Base-by-base conservation (phyloP, 768 basidiomycete genomes). In the Cytidiella melzeri region DNA sequence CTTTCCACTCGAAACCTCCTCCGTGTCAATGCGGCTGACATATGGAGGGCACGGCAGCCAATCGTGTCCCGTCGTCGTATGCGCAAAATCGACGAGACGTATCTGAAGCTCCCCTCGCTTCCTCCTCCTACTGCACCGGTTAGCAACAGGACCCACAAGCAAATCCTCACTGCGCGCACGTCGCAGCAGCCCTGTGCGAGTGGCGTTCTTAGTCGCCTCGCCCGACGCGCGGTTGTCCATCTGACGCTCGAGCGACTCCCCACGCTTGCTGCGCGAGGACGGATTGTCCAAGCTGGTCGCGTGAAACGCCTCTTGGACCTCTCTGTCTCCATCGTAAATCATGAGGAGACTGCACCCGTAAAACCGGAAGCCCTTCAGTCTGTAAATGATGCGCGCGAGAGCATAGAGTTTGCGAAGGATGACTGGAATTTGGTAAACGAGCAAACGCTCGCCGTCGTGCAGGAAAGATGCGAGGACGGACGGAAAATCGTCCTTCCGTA, bases 31-130 rank as follows among this genome's bases (percentile, higher is more conserved):
- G 50, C 70, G 72, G 28, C 70, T 64, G 19, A 73, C 65, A 15
- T 15, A 7, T 3, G 75, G 67, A 1, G 83, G 78, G 61, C 77
- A 76, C 10, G 84, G 76, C 38, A 88, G 67, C 80, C 91, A 98
- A 66, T 99, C 96, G 20, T 76, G 76, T 11, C 96, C 96, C 1
- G 94, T 97, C 7, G 93, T 97, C 45, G 96, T 97, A 63, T 97
- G 95, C 11, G 95, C 96, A 69, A 99, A 99, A 68, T 99, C 96
- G 48, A 99, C 96, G 45, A 99, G 83, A 28, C 94, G 91, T 54
- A 99, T 88, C 62, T 90, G 92, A 52, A 98, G 80, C 64, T 96
- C 95, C 26, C 96, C 96, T 20, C 90, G 73, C 62, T 84, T 87
- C 50, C 83, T 80, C 46, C 79, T 79, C n/a, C 79, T 78, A 42